Conservation (phyloP, 148 eudicot species). For the Euryodendron excelsum region DNA sequence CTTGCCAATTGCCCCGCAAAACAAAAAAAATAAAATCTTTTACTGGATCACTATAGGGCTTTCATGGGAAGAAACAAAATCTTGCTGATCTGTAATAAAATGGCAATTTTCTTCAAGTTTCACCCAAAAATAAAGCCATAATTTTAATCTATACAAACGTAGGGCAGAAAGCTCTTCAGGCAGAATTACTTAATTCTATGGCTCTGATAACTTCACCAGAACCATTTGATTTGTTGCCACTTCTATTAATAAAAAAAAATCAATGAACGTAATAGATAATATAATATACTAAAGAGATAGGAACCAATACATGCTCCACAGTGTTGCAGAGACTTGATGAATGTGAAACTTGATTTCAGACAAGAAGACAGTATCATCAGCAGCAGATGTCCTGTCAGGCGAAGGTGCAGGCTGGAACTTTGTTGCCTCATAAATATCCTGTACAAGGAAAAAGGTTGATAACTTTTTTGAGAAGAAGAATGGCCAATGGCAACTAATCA, state of each 20-base stretch:
- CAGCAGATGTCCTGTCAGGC: conserved; percentile 31
- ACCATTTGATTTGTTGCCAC: background rate
- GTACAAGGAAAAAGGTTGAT: conserved; percentile 14
- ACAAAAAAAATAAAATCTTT: background rate
- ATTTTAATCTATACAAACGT: background rate
- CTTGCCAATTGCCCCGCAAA: background rate
- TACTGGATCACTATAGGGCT: background rate
- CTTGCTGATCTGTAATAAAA: background rate
- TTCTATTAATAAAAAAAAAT: background rate
- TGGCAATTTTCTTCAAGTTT: background rate
- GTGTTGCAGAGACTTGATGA: conserved; percentile 44
- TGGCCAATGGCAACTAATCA: background rate
- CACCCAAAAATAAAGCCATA: background rate
- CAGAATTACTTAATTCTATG: background rate
- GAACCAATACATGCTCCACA: conserved; percentile 60
- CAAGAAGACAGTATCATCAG: conserved; percentile 35
- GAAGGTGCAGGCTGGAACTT: conserved; percentile 67
- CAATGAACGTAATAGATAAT: background rate
- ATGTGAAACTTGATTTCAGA: conserved; percentile 60
- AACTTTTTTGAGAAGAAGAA: background rate
- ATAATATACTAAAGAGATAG: background rate
- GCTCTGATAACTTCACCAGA: background rate
- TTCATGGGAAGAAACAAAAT: background rate
- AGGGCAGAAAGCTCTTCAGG: background rate
- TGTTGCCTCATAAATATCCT: conserved; percentile 98